Evolutionary conservation across 176 grass and related monocot species (phyloP).

Genomic region (Avena insularis): DNA sequence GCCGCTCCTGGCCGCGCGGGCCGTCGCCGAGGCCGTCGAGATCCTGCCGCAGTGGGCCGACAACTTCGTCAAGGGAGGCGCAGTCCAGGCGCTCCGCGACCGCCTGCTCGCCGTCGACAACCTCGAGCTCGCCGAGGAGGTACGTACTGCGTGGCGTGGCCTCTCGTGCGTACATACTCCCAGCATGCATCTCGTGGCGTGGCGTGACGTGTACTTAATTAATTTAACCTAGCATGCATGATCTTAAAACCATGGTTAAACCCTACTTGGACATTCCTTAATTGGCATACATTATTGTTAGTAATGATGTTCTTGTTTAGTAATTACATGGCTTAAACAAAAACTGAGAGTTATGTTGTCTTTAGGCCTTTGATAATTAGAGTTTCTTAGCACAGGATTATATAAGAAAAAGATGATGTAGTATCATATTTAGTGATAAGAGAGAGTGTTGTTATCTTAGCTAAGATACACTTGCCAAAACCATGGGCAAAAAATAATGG

Average conservation of each 20-base stretch:
- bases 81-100: conserved; percentile 50
- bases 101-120: conserved; percentile 43
- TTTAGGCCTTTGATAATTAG: too few relatives aligned
- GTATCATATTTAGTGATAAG: too few relatives aligned
- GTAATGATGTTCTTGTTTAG: too few relatives aligned
- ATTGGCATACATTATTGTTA: neutral
- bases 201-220: neutral
- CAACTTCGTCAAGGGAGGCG: conserved; percentile 12
- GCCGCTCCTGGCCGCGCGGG: conserved; percentile 51
- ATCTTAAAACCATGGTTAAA: neutral
- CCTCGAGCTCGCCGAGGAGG: conserved; percentile 67
- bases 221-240: neutral
- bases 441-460: too few relatives aligned
- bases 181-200: too few relatives aligned
- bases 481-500: too few relatives aligned
- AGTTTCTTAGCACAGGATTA: too few relatives aligned
- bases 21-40: conserved; percentile 48
- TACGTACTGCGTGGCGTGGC: neutral
- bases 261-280: neutral
- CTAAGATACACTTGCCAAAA: too few relatives aligned
- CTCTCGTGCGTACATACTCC: too few relatives aligned
- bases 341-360: too few relatives aligned
- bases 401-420: too few relatives aligned
- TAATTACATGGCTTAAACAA: too few relatives aligned
- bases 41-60: conserved; percentile 24